phyloP scores from a whole-genome alignment of 768 basidiomycete genomes.

The Pholiota molesta region DNA sequence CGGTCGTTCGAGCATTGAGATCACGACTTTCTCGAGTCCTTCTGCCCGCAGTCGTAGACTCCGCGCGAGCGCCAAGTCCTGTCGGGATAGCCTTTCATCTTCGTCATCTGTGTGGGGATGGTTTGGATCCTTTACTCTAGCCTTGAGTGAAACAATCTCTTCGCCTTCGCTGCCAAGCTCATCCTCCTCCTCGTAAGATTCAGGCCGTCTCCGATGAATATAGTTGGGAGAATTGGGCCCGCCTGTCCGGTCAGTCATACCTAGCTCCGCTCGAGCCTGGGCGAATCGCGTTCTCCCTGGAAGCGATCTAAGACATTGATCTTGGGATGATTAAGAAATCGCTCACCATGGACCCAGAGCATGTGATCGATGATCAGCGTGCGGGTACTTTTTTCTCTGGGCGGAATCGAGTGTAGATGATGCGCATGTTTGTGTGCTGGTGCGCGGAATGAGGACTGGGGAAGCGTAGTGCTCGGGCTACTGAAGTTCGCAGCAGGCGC shows the following conservation, averaged over 20 bases:
- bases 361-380: conserved; percentile 89
- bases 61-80: conserved; percentile 66
- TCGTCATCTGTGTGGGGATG: conserved; percentile 58
- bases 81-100: conserved; percentile 54
- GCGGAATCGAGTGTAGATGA: conserved; percentile 85
- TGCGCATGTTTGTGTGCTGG: conserved; percentile 90
- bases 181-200: conserved; percentile 78
- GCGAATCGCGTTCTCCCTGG: conserved; percentile 73
- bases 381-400: conserved; percentile 85
- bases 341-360: conserved; percentile 74
- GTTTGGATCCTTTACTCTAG: conserved; percentile 48
- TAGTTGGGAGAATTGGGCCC: conserved; percentile 64
- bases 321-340: neutral
- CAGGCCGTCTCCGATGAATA: conserved; percentile 66
- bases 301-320: conserved; percentile 1
- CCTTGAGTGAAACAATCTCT: conserved; percentile 50
- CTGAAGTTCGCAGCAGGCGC: conserved; percentile 14
- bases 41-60: conserved; percentile 73
- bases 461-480: conserved; percentile 17
- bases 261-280: conserved; percentile 83
- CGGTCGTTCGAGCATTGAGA: conserved; percentile 79
- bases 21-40: conserved; percentile 81
- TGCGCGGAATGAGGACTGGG: conserved; percentile 52
- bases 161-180: conserved; percentile 70
- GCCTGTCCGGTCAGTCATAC: conserved; percentile 82